phyloP scores from a whole-genome alignment of 2,329 filamentous ascomycete genomes.

The Penicillium sp. region DNA sequence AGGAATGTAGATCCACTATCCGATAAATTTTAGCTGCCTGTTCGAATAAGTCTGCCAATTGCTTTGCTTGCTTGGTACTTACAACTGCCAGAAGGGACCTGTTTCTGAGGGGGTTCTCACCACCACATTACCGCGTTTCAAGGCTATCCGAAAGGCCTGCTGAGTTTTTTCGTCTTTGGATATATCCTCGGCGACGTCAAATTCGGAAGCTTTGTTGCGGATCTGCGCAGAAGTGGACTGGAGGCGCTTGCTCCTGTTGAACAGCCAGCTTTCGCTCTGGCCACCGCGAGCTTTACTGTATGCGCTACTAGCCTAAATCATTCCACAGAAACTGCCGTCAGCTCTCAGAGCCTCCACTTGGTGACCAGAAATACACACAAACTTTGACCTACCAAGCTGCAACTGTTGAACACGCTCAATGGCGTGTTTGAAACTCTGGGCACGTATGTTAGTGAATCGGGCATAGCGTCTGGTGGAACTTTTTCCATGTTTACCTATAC shows the following conservation, averaged over 20 bases:
- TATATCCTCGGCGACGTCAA: neutral
- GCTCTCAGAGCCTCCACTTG: neutral
- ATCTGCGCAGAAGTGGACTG: neutral
- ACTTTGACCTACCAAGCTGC: slow-evolving; percentile 3
- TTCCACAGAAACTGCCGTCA: neutral
- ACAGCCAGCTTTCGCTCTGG: neutral
- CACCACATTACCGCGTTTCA: neutral
- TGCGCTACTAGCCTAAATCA: neutral
- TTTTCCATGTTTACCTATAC: neutral
- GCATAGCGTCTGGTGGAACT: too few relatives aligned
- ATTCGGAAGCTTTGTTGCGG: neutral
- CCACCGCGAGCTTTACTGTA: neutral
- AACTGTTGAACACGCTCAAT: slow-evolving; percentile 1
- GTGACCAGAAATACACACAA: neutral
- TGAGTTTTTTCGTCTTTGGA: neutral
- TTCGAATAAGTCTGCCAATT: neutral
- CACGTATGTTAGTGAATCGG: slow-evolving; percentile 1
- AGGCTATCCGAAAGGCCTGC: neutral
- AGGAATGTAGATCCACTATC: slow-evolving; percentile 17
- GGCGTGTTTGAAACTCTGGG: slow-evolving; percentile 3
- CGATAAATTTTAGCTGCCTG: neutral
- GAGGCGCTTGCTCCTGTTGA: neutral
- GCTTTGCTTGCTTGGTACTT: neutral
- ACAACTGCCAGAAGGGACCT: slow-evolving; percentile 2
- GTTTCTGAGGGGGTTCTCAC: neutral